Percentiles rank a stretch among this genome's conserved stretches.
phyloP scores from a whole-genome alignment of 768 basidiomycete genomes.

The Mycena latifolia region DNA sequence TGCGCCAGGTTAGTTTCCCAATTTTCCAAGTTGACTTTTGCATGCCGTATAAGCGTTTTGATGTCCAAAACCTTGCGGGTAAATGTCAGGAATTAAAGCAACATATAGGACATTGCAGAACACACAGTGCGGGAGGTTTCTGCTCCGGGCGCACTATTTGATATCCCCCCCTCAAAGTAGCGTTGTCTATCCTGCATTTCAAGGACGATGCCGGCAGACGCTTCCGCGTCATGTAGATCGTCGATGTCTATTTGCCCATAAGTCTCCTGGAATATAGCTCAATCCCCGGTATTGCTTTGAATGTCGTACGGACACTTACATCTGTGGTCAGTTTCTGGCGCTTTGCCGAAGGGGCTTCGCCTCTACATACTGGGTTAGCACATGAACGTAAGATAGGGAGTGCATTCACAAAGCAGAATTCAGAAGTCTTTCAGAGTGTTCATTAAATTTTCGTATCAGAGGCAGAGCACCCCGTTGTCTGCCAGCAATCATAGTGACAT shows the following conservation, averaged over 20 bases:
- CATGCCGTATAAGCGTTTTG: conserved; percentile 59
- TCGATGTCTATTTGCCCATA: conserved; percentile 81
- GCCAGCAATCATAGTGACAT: conserved; percentile 97
- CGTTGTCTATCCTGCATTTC: conserved; percentile 90
- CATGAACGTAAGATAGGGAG: conserved; percentile 1
- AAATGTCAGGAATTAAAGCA: conserved; percentile 3
- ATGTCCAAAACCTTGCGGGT: conserved; percentile 59
- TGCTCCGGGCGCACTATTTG: conserved; percentile 43
- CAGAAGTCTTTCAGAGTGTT: conserved; percentile 92
- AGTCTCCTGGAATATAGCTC: conserved; percentile 44
- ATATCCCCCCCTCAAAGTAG: conserved; percentile 81
- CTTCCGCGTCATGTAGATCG: conserved; percentile 81
- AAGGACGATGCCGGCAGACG: conserved; percentile 77
- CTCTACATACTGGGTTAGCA: conserved; percentile 49
- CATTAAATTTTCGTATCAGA: conserved; percentile 96
- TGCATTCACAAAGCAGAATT: conserved; percentile 76
- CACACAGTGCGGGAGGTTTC: conserved; percentile 46
- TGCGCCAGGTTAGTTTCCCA: conserved; percentile 72
- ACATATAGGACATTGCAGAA: not conserved
- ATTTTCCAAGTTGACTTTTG: conserved; percentile 59
- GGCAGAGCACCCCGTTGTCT: conserved; percentile 89
- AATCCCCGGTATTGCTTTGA: not conserved
- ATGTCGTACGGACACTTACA: conserved; percentile 46
- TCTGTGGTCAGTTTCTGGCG: conserved; percentile 64
- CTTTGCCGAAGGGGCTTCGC: conserved; percentile 70